Evolutionary conservation across 495 filamentous ascomycete species (phyloP), one percentile per base, ranked within the genome.

Genomic region (Glonium stellatum): DNA sequence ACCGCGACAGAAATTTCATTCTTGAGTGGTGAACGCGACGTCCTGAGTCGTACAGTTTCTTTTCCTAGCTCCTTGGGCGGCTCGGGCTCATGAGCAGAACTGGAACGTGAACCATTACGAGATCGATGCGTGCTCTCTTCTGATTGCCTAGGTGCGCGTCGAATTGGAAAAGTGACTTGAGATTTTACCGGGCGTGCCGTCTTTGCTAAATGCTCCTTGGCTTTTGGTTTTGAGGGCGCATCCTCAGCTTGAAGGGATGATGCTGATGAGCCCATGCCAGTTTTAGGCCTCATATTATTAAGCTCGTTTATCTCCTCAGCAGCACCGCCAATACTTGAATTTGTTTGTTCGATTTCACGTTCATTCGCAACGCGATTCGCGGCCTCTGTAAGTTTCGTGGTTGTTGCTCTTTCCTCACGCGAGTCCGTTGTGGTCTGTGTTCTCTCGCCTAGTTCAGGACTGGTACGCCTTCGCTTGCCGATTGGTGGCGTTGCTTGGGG

Each of bases 381-480:
- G 48, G 9, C 23, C 31, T 15, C 48, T 23, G 48, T 15, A 51
- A 22, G 48, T 25, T 48, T 48, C 44, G 44, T 19, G 44, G 6
- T 48, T 22, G 44, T 22, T 18, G 22, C 22, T 22, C 44, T n/a
- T 48, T 18, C 44, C 22, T 48, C 44, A 22, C 44, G 44, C 18
- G 44, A 48, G 22, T n/a, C 13, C 15, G 44, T 48, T 18, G 44
- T 48, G 44, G 44, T 48, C 44, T 48, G 44, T 48, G 44, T 48
- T 18, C 44, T 48, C 18, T 48, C 44, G 44, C 44, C 44, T 15
- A 48, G 6, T 48, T 48, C 27, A 31, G 27, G 27, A 6, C 27
- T 31, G 27, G 27, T 6, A 3, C 27, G 27, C 27, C 27, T 31
- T 31, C 27, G 27, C 27, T 31, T 31, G 27, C 27, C 27, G 27